Conservation (phyloP, 2,329 filamentous ascomycete genomes). For the Coniochaeta sp. region DNA sequence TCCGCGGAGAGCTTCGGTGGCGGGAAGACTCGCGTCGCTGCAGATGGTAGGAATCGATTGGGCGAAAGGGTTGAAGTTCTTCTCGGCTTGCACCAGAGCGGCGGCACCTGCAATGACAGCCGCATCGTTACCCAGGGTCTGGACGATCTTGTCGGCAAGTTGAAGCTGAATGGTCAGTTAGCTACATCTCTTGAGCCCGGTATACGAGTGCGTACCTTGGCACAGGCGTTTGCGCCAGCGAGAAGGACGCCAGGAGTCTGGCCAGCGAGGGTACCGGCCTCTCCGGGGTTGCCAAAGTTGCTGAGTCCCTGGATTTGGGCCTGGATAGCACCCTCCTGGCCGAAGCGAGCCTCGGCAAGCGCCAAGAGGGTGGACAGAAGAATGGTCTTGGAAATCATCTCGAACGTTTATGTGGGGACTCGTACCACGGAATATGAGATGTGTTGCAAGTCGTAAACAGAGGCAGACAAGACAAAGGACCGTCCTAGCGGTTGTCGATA, state of each 20-base stretch:
- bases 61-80: constrained; percentile 62
- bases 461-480: neutral
- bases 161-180: constrained; percentile 31
- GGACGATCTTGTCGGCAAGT: constrained; percentile 58
- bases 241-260: constrained; percentile 53
- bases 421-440: neutral
- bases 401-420: neutral
- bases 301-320: constrained; percentile 42
- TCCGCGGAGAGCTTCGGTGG: constrained; percentile 50
- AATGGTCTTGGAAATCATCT: neutral
- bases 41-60: constrained; percentile 52
- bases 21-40: constrained; percentile 52
- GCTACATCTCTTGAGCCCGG: constrained; percentile 2
- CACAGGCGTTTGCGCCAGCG: constrained; percentile 55
- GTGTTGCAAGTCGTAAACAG: neutral
- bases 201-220: constrained; percentile 32
- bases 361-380: neutral
- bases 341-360: constrained; percentile 43
- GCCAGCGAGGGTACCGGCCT: constrained; percentile 56
- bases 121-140: constrained; percentile 50
- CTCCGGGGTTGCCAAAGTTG: constrained; percentile 47
- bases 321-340: constrained; percentile 55
- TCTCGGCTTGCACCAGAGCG: constrained; percentile 58
- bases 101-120: constrained; percentile 56
- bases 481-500: constrained; percentile 1